These are phyloP conservation scores for Colletotrichum magnum DNA, from an alignment of 2,329 filamentous ascomycete genomes.

Conservation along the genomic window DNA sequence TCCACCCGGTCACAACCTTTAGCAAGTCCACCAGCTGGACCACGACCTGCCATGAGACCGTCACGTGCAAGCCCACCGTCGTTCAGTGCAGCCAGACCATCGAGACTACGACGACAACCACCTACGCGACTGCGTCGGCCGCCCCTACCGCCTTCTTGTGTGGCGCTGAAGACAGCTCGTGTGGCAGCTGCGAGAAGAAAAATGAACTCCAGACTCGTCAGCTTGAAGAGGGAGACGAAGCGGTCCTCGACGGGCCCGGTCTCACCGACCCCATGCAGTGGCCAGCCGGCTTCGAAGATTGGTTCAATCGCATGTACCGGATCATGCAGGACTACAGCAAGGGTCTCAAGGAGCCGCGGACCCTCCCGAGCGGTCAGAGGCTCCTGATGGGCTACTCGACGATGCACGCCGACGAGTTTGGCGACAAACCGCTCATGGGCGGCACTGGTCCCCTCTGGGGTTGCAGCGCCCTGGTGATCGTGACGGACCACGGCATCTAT, in stretches of 20 bases:
- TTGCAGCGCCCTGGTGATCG: slow-evolving; percentile 10
- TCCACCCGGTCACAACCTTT: slow-evolving; percentile 6
- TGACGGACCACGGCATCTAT: slow-evolving; percentile 23
- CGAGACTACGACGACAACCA: slow-evolving; percentile 20
- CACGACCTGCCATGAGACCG: slow-evolving; percentile 23
- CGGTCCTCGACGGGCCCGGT: slow-evolving; percentile 1
- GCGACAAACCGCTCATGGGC: slow-evolving; percentile 1
- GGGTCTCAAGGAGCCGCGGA: not conserved
- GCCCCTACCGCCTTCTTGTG: slow-evolving; percentile 3
- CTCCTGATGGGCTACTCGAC: slow-evolving; percentile 3
- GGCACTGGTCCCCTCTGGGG: slow-evolving; percentile 28
- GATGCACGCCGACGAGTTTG: slow-evolving; percentile 11
- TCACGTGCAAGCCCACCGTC: slow-evolving; percentile 26
- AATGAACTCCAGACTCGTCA: not conserved
- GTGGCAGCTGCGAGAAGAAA: not conserved
- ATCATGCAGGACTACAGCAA: slow-evolving; percentile 43
- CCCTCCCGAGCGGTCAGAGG: not conserved
- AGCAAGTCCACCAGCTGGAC: slow-evolving; percentile 11
- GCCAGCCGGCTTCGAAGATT: slow-evolving; percentile 44
- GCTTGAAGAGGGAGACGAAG: not conserved
- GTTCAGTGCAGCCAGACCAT: slow-evolving; percentile 26
- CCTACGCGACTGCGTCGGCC: slow-evolving; percentile 6
- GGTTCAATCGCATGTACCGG: slow-evolving; percentile 56
- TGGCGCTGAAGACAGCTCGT: slow-evolving; percentile 1
- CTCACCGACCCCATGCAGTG: slow-evolving; percentile 9